A percentile compares a stretch with the other conserved stretches of the same genome.
These are phyloP conservation scores for Fraxinus pennsylvanica DNA, from an alignment of 257 asterid species.

Conservation along the genomic window DNA sequence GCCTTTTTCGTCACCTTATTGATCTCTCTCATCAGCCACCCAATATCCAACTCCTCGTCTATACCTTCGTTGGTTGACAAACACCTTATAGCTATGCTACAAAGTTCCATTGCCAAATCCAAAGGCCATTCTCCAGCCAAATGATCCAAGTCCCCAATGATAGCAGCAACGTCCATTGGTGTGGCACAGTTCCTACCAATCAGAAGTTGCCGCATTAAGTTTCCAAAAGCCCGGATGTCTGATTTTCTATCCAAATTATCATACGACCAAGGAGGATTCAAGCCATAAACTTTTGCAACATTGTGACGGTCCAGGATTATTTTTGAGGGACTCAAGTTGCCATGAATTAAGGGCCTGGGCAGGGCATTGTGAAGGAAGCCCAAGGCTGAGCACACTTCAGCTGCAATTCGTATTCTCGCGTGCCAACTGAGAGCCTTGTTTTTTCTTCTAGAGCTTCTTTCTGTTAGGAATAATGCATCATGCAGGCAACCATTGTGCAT, in stretches of 20 bases:
- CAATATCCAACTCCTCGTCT: slow-evolving; percentile 33
- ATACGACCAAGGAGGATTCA: slow-evolving; percentile 22
- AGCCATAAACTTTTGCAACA: slow-evolving; percentile 44
- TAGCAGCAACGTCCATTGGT: slow-evolving; percentile 30
- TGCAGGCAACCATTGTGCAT: slow-evolving; percentile 58
- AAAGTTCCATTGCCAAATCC: slow-evolving; percentile 64
- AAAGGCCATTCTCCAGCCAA: slow-evolving; percentile 64
- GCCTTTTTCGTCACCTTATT: slow-evolving; percentile 49
- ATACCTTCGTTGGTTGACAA: slow-evolving; percentile 24
- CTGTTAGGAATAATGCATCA: slow-evolving; percentile 48
- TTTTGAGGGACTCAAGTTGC: slow-evolving; percentile 58
- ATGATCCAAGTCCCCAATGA: slow-evolving; percentile 36
- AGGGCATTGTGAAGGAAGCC: slow-evolving; percentile 63
- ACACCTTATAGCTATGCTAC: slow-evolving; percentile 49
- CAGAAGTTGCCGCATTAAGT: slow-evolving; percentile 59
- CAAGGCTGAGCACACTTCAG: slow-evolving; percentile 56
- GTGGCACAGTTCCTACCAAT: slow-evolving; percentile 47
- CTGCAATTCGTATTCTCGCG: slow-evolving; percentile 50
- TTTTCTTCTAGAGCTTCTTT: slow-evolving; percentile 32
- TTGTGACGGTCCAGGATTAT: slow-evolving; percentile 58
- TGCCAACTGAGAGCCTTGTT: slow-evolving; percentile 52
- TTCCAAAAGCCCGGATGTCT: slow-evolving; percentile 61
- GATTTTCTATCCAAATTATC: slow-evolving; percentile 28
- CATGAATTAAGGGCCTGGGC: slow-evolving; percentile 57
- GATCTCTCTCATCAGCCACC: slow-evolving; percentile 40